These are phyloP conservation scores for Aureobasidium sp. DNA, from an alignment of 2,329 filamentous ascomycete species.

Conservation along the genomic window DNA sequence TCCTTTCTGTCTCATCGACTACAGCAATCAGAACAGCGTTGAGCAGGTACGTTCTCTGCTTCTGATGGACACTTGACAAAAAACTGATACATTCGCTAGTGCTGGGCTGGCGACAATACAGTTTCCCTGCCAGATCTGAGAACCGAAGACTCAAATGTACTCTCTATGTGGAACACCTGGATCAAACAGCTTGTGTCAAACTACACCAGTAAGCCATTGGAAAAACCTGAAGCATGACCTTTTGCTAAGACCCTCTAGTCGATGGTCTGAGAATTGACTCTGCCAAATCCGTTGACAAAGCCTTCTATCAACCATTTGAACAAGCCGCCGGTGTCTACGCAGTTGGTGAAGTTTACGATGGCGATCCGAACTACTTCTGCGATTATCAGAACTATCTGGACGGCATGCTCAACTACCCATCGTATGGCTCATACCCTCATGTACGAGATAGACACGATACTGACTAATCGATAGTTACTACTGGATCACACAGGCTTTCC, in stretches of 20 bases:
- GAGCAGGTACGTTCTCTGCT: slow-evolving; percentile 19
- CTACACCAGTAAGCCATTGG: slow-evolving; percentile 39
- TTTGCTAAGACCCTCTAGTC: slow-evolving; percentile 28
- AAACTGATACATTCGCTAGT: neutral
- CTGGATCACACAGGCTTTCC: slow-evolving; percentile 32
- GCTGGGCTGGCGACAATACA: slow-evolving; percentile 39
- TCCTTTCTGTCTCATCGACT: slow-evolving; percentile 51
- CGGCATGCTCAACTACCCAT: slow-evolving; percentile 42
- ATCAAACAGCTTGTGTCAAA: slow-evolving; percentile 51
- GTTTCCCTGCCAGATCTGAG: slow-evolving; percentile 55
- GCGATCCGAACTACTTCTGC: slow-evolving; percentile 31
- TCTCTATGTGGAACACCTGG: slow-evolving; percentile 50
- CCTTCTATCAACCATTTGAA: slow-evolving; percentile 34
- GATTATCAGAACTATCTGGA: slow-evolving; percentile 36
- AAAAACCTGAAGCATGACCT: neutral
- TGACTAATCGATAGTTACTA: slow-evolving; percentile 29
- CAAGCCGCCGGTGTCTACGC: slow-evolving; percentile 30
- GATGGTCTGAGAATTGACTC: slow-evolving; percentile 46
- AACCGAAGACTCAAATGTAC: slow-evolving; percentile 46
- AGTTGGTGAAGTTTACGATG: slow-evolving; percentile 39
- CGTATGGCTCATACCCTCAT: slow-evolving; percentile 20
- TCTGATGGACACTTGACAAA: too few relatives aligned
- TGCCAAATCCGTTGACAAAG: slow-evolving; percentile 36
- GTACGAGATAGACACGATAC: slow-evolving; percentile 20
- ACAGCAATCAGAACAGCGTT: slow-evolving; percentile 37